Conservation (phyloP, 1,284 basidiomycete species). For the Fomitopsis palustris region DNA sequence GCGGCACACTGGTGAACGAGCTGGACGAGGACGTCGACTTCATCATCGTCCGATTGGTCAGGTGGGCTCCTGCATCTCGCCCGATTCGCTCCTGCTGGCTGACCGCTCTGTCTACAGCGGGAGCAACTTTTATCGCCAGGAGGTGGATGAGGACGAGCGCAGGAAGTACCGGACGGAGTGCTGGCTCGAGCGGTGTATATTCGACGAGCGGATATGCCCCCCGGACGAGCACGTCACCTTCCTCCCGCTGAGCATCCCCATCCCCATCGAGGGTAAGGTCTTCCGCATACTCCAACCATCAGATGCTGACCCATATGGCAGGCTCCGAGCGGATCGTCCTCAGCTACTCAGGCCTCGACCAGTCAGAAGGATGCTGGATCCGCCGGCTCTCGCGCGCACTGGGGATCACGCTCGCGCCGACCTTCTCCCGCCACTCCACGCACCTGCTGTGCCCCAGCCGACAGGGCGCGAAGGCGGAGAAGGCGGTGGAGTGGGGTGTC, state of each 20-base stretch:
- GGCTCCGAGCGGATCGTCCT: slow-evolving; percentile 51
- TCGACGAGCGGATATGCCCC: slow-evolving; percentile 58
- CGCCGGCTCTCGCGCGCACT: slow-evolving; percentile 61
- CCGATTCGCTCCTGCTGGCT: neutral
- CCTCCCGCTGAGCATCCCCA: slow-evolving; percentile 48
- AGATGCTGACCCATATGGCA: slow-evolving; percentile 21
- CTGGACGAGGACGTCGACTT: slow-evolving; percentile 54
- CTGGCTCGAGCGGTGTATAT: slow-evolving; percentile 77
- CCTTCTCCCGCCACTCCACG: slow-evolving; percentile 61
- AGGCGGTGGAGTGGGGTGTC: slow-evolving; percentile 67
- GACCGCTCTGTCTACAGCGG: slow-evolving; percentile 38
- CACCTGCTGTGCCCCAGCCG: slow-evolving; percentile 72
- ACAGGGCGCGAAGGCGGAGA: slow-evolving; percentile 66
- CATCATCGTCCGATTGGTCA: slow-evolving; percentile 66
- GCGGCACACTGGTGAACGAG: slow-evolving; percentile 49
- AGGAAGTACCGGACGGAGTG: slow-evolving; percentile 73
- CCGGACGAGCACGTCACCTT: slow-evolving; percentile 62
- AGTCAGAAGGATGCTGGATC: slow-evolving; percentile 57
- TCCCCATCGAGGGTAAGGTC: slow-evolving; percentile 50
- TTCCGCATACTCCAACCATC: neutral
- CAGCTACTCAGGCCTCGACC: slow-evolving; percentile 69
- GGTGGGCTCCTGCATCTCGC: slow-evolving; percentile 37
- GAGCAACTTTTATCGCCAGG: slow-evolving; percentile 54
- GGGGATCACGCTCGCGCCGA: slow-evolving; percentile 50
- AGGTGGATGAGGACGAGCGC: slow-evolving; percentile 40